Conservation (phyloP, 2,329 filamentous ascomycete species). For the Aureobasidium leucospermi region DNA sequence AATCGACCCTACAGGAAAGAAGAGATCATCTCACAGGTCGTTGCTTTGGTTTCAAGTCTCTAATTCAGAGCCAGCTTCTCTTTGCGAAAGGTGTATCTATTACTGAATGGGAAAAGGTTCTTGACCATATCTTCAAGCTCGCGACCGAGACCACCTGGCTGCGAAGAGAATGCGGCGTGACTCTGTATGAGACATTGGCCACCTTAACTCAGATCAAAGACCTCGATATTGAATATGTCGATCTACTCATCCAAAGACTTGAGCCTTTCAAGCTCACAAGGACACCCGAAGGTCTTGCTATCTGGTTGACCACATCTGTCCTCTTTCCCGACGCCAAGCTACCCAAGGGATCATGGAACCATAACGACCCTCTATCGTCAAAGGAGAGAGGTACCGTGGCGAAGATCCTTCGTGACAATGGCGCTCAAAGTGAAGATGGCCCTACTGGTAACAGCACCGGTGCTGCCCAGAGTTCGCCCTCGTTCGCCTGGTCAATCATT, state of each 20-base stretch:
- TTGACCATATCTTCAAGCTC: conserved; percentile 66
- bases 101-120: conserved; percentile 56
- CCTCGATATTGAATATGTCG: conserved; percentile 11
- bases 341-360: conserved; percentile 64
- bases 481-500: conserved; percentile 82
- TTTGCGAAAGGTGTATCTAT: conserved; percentile 50
- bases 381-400: conserved; percentile 63
- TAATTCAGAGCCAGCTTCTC: conserved; percentile 71
- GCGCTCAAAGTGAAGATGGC: conserved; percentile 39
- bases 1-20: conserved; percentile 58
- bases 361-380: conserved; percentile 62
- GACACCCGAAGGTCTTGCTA: conserved; percentile 80
- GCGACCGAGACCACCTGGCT: conserved; percentile 82
- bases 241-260: conserved; percentile 21
- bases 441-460: conserved; percentile 44
- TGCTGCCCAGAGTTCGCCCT: conserved; percentile 71
- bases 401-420: conserved; percentile 72
- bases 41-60: conserved; percentile 78
- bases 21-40: conserved; percentile 79
- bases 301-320: conserved; percentile 69
- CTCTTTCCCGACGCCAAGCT: conserved; percentile 56
- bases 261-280: conserved; percentile 55
- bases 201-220: conserved; percentile 14
- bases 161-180: conserved; percentile 76
- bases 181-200: conserved; percentile 62